Evolutionary conservation across 441 rosid genomes (phyloP), one percentile per base, ranked within the genome.

Genomic region (Eutrema salsugineum): DNA sequence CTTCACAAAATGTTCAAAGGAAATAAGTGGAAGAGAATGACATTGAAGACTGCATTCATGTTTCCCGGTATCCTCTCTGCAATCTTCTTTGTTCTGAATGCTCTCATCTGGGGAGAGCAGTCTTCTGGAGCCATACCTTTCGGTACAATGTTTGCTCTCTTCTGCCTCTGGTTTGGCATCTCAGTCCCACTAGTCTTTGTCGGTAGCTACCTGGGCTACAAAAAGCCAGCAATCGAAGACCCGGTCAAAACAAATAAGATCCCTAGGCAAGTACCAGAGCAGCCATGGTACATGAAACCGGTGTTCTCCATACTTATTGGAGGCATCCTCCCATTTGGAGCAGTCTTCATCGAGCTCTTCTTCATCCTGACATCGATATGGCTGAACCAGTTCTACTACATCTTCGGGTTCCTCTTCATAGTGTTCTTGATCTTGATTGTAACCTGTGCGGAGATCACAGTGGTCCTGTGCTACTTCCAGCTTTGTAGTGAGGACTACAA

Each of bases 301-400:
- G 84, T 82, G 68, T 93, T 93, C 87, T 88, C 97, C 55, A 88
- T 93, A 50, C 88, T 93, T 51, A 82, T 93, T 14, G 98, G 98
- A 68, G 97, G 98, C 79, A 89, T 93, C 83, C 94, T 93, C 53
- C 98, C 98, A 38, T 93, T 93, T 55, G 98, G 97, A 10, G 97
- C 98, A 6, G 98, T 93, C 68, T 93, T 93, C 74, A 91, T 93
- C 16, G 98, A 93, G 87, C 97, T 93, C 57, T 93, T 93, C 91
- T 93, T 93, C 86, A 93, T 91, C 78, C 76, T 93, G 83, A 91
- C 98, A 10, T 91, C 98, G n/a, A 93, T 93, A 67, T 93, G 98
- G 98, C 83, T 93, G 81, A 93, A 93, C 83, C 98, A 93, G 84
- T 93, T 93, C 91, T 93, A 91, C 78, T 93, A 91, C 90, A 93